Evolutionary conservation across 257 asterid species (phyloP).

Genomic region (Primulina tabacum): DNA sequence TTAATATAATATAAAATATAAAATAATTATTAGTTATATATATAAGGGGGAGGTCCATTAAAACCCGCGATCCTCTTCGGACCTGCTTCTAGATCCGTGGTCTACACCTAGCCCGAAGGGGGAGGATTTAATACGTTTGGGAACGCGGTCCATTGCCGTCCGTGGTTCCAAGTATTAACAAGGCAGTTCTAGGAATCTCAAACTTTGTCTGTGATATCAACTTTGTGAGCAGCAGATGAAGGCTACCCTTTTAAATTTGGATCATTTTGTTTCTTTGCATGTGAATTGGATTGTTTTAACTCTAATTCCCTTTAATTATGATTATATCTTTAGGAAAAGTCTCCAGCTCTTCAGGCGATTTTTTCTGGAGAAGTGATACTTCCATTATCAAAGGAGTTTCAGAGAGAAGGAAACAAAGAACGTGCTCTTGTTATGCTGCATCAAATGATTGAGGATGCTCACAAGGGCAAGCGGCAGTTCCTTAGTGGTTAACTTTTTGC

Average conservation of each 20-base stretch:
- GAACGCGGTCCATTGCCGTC: no score
- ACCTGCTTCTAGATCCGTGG: no score
- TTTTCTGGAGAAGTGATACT: conserved; percentile 72
- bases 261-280: conserved; percentile 16
- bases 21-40: no score
- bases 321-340: conserved; percentile 63
- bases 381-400: conserved; percentile 57
- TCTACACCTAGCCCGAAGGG: no score
- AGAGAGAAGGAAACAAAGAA: conserved; percentile 80
- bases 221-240: conserved; percentile 12
- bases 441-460: conserved; percentile 99
- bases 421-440: conserved; percentile 94
- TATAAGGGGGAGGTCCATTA: no score
- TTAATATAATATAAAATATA: no score
- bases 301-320: conserved; percentile 22
- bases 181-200: conserved; percentile 17
- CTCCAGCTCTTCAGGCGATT: conserved; percentile 76
- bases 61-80: no score
- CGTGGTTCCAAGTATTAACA: neutral
- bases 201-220: neutral
- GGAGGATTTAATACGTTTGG: no score
- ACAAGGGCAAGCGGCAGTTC: conserved; percentile 91
- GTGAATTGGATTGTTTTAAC: conserved; percentile 12
- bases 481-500: conserved; percentile 63
- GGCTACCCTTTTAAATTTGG: conserved; percentile 17